Conservation (phyloP, 352 stramenopile species). For the Phytophthora idaei region DNA sequence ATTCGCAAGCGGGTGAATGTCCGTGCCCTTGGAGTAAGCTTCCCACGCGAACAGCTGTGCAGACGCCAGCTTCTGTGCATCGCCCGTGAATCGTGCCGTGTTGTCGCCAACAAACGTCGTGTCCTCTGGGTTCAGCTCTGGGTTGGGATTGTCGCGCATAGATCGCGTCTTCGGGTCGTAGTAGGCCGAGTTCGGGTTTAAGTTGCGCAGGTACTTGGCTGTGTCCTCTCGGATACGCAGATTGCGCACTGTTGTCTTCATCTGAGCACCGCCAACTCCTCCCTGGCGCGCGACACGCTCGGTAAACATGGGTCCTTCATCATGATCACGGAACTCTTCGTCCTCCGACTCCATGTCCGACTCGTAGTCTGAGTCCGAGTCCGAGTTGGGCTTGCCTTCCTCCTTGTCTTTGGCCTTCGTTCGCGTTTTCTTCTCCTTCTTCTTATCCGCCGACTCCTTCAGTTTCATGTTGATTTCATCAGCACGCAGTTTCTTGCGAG, state of each 20-base stretch:
- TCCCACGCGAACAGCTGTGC: conserved; percentile 97
- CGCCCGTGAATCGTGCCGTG: conserved; percentile 92
- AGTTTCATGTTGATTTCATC: conserved; percentile 82
- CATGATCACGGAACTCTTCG: conserved; percentile 92
- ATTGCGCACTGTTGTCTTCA: conserved; percentile 98
- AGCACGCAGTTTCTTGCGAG: conserved; percentile 79
- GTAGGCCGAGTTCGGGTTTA: conserved; percentile 98
- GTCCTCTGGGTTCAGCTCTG: conserved; percentile 93
- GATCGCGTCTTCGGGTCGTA: conserved; percentile 99
- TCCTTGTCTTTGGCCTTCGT: conserved; percentile 32
- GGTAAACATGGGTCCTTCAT: conserved; percentile 93
- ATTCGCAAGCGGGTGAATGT: conserved; percentile 96
- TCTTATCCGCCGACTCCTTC: conserved; percentile 51
- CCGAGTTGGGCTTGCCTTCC: conserved; percentile 41
- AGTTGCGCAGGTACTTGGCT: conserved; percentile 98
- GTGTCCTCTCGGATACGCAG: conserved; percentile 99
- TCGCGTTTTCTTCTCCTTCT: conserved; percentile 37
- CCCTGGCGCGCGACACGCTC: conserved; percentile 94
- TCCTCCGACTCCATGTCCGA: conserved; percentile 89
- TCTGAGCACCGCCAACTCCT: conserved; percentile 97
- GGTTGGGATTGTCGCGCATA: conserved; percentile 98
- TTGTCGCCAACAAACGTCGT: conserved; percentile 97
- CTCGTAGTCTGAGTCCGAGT: conserved; percentile 91
- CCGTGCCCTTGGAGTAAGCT: conserved; percentile 89
- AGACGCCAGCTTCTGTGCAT: conserved; percentile 93